Base-by-base conservation (phyloP, 2,329 filamentous ascomycete genomes). In the Aspergillus unguis region DNA sequence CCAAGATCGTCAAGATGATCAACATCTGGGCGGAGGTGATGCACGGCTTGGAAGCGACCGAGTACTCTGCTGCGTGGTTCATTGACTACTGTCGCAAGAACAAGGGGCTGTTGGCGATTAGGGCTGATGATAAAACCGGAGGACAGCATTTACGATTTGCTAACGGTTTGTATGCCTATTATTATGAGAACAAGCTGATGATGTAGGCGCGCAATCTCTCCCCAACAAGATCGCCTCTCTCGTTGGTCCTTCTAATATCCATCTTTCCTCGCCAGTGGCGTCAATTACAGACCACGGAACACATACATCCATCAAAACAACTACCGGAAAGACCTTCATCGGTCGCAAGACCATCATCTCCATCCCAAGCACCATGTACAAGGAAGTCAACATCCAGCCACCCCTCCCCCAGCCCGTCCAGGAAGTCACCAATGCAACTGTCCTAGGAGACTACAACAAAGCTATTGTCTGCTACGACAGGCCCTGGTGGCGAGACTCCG, bases 281-380 rank as follows among this genome's bases (percentile, higher is more conserved):
- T 23, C 10, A 6, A 47, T 47, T 2, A 23, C 2, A 25, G 44
- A 47, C 44, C 27, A 37, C 6, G 28, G 28, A 8, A 23, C 33
- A 6, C 35, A 52, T 23, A 44, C 38, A 9, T 41, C 27, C 4
- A 38, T 59, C 9, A 41, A 26, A 10, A 56, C 51, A n/a, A 45
- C 47, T n/a, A 47, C 35, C 6, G 44, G 44, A 6, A 11, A 31
- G 4, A 38, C n/a, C 33, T 38, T 47, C 31, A 35, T 45, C 5
- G 48, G 52, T 6, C 54, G 53, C 2, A 77, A 75, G 41, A 66
- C 73, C 27, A 74, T 83, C 44, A 55, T 80, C 3, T 78, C 79
- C 1, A 63, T 83, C 5, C 76, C 80, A 0, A 78, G 74, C 5
- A 73, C 79, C 5, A 64, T 80, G 40, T 74, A 77, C 48, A 67